These are phyloP conservation scores for Leishmania major DNA, from an alignment of 208 protist species.

Conservation along the genomic window DNA sequence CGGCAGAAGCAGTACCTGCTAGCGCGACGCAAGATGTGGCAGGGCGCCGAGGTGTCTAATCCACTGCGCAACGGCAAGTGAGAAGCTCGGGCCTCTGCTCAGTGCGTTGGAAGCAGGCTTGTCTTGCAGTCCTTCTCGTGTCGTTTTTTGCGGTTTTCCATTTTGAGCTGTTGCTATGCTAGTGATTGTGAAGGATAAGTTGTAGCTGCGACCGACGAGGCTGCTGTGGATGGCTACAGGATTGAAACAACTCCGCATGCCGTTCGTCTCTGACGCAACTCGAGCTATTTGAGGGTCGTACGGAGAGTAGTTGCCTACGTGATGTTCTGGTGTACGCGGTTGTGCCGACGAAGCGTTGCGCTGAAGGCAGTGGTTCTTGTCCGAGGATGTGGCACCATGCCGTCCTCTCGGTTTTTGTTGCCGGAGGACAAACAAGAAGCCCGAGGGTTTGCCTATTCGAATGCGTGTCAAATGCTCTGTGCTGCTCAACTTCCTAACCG, in stretches of 20 bases:
- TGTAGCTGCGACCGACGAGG: not conserved
- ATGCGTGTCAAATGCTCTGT: not conserved
- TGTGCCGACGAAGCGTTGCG: not conserved
- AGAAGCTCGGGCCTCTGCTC: not conserved
- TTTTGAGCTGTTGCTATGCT: not conserved
- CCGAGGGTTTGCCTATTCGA: not conserved
- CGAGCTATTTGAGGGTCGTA: not conserved
- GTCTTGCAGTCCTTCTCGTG: not conserved
- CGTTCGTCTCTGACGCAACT: not conserved
- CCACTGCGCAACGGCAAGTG: conserved; percentile 1
- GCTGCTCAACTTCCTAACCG: not conserved
- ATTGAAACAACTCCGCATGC: not conserved
- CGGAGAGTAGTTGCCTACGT: not conserved
- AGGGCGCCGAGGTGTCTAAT: conserved; percentile 2
- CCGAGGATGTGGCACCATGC: too few species aligned
- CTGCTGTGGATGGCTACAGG: not conserved
- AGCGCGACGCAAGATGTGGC: conserved; percentile 39
- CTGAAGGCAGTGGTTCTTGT: not conserved
- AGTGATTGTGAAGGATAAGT: conserved; percentile 7
- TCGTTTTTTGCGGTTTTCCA: not conserved
- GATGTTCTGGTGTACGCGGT: not conserved
- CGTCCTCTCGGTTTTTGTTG: too few species aligned
- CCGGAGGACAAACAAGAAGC: too few species aligned
- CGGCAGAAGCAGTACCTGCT: conserved; percentile 93
- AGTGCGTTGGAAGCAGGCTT: not conserved